Base-by-base conservation (phyloP, 805 yeast species). In the Zygoascus tannicola region DNA sequence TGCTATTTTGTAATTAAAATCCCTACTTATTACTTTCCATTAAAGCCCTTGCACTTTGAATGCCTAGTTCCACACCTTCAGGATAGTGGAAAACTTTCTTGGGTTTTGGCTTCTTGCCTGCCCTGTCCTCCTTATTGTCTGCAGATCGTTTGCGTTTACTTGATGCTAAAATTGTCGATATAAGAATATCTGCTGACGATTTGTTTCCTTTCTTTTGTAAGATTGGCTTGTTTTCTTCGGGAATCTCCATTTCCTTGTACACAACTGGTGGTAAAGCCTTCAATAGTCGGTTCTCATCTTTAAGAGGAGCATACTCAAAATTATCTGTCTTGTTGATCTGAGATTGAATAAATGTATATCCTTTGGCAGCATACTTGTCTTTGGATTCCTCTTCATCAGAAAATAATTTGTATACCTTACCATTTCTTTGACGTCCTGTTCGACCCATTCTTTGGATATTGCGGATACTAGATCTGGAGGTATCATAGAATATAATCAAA, bases 381-480 rank as follows among this genome's bases (percentile, higher is more conserved):
- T 90, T 94, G 4, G 64, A 56, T 44, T 81, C 76, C 62, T 92
- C 99, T 50, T 77, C 77, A 10, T 81, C 74, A 5, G 95, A 76
- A 55, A 90, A 76, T 4, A 92, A 62, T 32, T 88, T 63, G 3
- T 85, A 65, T 1, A 92, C 84, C 46, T 73, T 75, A 34, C 99
- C 99, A 53, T 84, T 86, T 53, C 96, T 69, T 57, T 86, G 85
- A 64, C 99, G 80, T 16, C 98, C 99, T 0, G 99, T 92, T 65
- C 99, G 77, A 22, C 99, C 99, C 94, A 92, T 86, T 54, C 99
- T 68, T 60, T 92, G 99, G 34, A 92, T 74, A 53, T 84, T 87
- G 47, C 94, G 85, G 45, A 92, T 90, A 0, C 97, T 97, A 37
- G 95, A 85, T 22, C 87, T 73, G 0, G 97, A 87, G 0, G 95